Evolutionary conservation across 2,329 filamentous ascomycete species (phyloP).

Genomic region (Juglanconis oblonga): DNA sequence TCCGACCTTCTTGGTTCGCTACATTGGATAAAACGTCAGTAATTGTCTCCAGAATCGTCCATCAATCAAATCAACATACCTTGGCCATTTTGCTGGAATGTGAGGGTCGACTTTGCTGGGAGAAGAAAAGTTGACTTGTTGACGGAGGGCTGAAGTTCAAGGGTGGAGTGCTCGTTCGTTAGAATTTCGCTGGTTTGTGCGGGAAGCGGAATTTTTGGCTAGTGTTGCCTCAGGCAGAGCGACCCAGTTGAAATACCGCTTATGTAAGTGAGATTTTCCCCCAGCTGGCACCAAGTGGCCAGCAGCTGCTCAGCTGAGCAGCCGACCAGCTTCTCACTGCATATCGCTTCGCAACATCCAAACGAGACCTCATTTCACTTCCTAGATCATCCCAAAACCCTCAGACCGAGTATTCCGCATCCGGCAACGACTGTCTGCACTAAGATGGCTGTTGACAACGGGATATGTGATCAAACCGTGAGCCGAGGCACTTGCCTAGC

Average conservation of each 20-base stretch:
- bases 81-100: conserved; percentile 19
- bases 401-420: background rate
- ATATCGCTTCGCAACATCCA: too few relatives aligned
- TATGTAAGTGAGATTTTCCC: background rate
- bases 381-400: background rate
- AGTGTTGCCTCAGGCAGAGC: conserved; percentile 15
- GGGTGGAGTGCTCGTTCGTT: conserved; percentile 7
- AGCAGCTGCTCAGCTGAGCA: too few relatives aligned
- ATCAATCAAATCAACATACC: conserved; percentile 4
- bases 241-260: background rate
- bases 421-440: background rate
- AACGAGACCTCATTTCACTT: too few relatives aligned
- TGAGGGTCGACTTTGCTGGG: conserved; percentile 19
- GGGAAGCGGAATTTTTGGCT: conserved; percentile 12
- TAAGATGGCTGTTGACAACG: background rate
- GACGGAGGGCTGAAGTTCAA: conserved; percentile 5
- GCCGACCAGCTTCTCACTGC: too few relatives aligned
- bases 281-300: background rate
- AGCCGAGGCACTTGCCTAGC: background rate
- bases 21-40: background rate
- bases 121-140: conserved; percentile 16
- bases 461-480: background rate
- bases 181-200: conserved; percentile 17
- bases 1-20: conserved; percentile 81
- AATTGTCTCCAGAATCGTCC: background rate